A percentile compares a stretch with the other conserved stretches of the same genome.
These are phyloP conservation scores for Cephalotrichum gorgonifer DNA, from an alignment of 2,329 filamentous ascomycete genomes.

Conservation along the genomic window DNA sequence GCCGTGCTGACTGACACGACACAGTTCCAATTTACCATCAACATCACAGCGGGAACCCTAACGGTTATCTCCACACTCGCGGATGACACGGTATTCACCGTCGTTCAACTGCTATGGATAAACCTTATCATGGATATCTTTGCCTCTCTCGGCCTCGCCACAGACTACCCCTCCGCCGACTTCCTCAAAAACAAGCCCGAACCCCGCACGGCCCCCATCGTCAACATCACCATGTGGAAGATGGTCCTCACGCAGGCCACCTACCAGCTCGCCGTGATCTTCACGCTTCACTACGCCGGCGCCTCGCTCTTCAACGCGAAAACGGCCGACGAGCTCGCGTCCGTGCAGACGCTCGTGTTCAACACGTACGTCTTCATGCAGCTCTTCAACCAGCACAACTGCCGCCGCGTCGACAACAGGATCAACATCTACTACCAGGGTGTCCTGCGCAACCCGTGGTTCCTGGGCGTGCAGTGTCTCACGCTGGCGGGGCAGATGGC, in stretches of 20 bases:
- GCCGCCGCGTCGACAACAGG: conserved; percentile 53
- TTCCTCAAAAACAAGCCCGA: conserved; percentile 22
- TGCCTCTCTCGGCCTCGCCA: conserved; percentile 38
- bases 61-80: conserved; percentile 46
- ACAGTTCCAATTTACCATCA: conserved; percentile 50
- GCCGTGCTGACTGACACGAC: neutral
- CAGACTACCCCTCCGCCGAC: conserved; percentile 24
- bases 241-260: conserved; percentile 54
- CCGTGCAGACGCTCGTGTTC: conserved; percentile 53
- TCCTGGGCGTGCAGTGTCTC: conserved; percentile 55
- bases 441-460: conserved; percentile 65
- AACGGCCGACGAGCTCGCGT: conserved; percentile 24
- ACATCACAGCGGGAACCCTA: conserved; percentile 48
- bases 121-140: conserved; percentile 53
- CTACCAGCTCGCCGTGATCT: conserved; percentile 46
- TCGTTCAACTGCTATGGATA: conserved; percentile 50
- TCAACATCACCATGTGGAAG: conserved; percentile 62
- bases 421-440: conserved; percentile 73
- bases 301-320: conserved; percentile 34
- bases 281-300: conserved; percentile 52
- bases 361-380: conserved; percentile 66
- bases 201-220: conserved; percentile 39
- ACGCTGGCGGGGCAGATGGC: conserved; percentile 62
- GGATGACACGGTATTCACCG: conserved; percentile 40
- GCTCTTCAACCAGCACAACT: conserved; percentile 61